phyloP scores from a whole-genome alignment of 257 asterid species.

The Fraxinus cuspidata region DNA sequence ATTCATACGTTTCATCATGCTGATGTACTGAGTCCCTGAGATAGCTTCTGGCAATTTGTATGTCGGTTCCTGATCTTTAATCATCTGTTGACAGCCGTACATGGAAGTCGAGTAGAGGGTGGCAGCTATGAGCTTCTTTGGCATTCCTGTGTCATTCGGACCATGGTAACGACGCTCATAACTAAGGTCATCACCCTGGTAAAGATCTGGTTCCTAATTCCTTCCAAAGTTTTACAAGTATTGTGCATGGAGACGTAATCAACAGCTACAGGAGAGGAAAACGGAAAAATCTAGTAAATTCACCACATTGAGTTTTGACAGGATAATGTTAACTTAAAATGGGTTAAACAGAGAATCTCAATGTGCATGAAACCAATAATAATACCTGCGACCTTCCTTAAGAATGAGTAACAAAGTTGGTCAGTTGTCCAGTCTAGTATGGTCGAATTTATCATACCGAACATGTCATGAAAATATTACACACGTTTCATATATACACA shows the following conservation, averaged over 20 bases:
- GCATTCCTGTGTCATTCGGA: conserved; percentile 87
- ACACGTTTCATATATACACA: too few relatives aligned
- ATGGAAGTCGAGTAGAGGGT: conserved; percentile 64
- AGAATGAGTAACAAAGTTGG: not conserved
- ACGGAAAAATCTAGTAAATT: not conserved
- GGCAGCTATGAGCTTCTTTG: conserved; percentile 67
- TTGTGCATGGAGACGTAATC: conserved; percentile 35
- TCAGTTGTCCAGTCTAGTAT: not conserved
- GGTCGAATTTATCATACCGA: not conserved
- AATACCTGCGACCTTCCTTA: not conserved
- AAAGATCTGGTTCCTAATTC: conserved; percentile 61
- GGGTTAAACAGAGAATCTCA: not conserved
- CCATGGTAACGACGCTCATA: conserved; percentile 77
- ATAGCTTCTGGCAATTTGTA: conserved; percentile 47
- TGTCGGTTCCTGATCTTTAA: conserved; percentile 41
- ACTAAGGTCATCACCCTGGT: conserved; percentile 77
- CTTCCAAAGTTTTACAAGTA: conserved; percentile 38
- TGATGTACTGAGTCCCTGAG: conserved; percentile 62
- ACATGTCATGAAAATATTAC: not conserved
- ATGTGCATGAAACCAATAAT: not conserved
- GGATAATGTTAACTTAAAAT: not conserved
- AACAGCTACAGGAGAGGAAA: conserved; percentile 23
- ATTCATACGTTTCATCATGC: conserved; percentile 84
- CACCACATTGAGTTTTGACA: not conserved
- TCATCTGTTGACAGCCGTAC: conserved; percentile 42